Evolutionary conservation across 2,329 filamentous ascomycete species (phyloP).

Genomic region (Orbilia brochopaga): DNA sequence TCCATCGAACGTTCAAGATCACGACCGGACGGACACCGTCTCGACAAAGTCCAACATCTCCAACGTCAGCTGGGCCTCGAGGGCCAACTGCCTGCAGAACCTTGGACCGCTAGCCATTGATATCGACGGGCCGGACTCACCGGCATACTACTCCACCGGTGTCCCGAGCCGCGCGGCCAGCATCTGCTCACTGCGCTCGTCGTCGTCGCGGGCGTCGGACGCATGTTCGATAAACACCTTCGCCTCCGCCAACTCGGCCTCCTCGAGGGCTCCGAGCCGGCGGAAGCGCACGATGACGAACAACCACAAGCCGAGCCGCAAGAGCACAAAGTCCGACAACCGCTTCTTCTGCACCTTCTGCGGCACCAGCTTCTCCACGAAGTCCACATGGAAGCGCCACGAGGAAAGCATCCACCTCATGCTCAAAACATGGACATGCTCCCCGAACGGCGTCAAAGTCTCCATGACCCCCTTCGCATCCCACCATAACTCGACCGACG

Average conservation of each 20-base stretch:
- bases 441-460: constrained; percentile 32
- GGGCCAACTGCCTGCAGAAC: constrained; percentile 25
- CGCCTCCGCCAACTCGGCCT: constrained; percentile 13
- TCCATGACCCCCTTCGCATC: constrained; percentile 19
- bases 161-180: constrained; percentile 19
- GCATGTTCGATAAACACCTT: constrained; percentile 32
- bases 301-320: constrained; percentile 32
- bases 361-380: constrained; percentile 46
- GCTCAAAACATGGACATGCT: constrained; percentile 47
- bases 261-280: constrained; percentile 37
- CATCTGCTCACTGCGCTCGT: constrained; percentile 39
- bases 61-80: constrained; percentile 24
- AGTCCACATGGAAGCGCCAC: constrained; percentile 48
- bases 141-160: neutral
- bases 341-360: constrained; percentile 48
- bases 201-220: constrained; percentile 30
- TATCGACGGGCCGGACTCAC: constrained; percentile 8
- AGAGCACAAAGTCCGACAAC: constrained; percentile 38
- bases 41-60: constrained; percentile 31
- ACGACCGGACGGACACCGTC: constrained; percentile 20
- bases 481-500: constrained; percentile 4
- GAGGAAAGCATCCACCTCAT: constrained; percentile 48
- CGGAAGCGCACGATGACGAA: constrained; percentile 50
- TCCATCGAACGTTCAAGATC: neutral
- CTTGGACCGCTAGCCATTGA: constrained; percentile 19